Percentiles rank a stretch among this genome's conserved stretches.
Evolutionary conservation across 2,329 filamentous ascomycete species (phyloP).

Genomic region (Pseudogymnoascus sp.): DNA sequence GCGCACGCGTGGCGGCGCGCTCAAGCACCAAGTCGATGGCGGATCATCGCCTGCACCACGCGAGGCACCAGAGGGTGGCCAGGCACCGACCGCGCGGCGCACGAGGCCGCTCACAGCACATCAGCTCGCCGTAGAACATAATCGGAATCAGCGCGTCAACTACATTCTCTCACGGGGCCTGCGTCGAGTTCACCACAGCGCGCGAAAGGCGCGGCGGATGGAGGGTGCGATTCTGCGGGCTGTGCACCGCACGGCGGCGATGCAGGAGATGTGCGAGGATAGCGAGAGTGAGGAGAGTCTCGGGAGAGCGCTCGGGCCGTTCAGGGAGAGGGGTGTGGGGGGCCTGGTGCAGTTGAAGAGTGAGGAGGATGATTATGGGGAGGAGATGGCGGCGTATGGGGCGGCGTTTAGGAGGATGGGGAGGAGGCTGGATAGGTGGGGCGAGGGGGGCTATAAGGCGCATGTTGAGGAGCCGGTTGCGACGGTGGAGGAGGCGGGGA

Average conservation of each 20-base stretch:
- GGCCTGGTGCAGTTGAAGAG: slow-evolving; percentile 53
- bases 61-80: slow-evolving; percentile 27
- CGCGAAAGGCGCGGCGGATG: slow-evolving; percentile 51
- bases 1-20: slow-evolving; percentile 31
- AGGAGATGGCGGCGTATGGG: slow-evolving; percentile 60
- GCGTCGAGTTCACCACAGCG: slow-evolving; percentile 54
- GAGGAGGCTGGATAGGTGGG: slow-evolving; percentile 64
- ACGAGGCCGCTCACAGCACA: slow-evolving; percentile 71
- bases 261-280: slow-evolving; percentile 49
- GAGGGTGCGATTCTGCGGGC: slow-evolving; percentile 61
- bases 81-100: slow-evolving; percentile 42
- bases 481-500: slow-evolving; percentile 26
- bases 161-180: slow-evolving; percentile 71
- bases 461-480: slow-evolving; percentile 27
- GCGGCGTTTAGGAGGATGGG: slow-evolving; percentile 55
- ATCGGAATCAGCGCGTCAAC: slow-evolving; percentile 70
- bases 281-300: slow-evolving; percentile 50
- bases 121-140: slow-evolving; percentile 71
- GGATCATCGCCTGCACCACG: slow-evolving; percentile 48
- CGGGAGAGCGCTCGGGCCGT: slow-evolving; percentile 28
- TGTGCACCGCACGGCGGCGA: slow-evolving; percentile 52
- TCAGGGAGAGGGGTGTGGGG: slow-evolving; percentile 50
- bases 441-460: slow-evolving; percentile 23
- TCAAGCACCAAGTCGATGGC: slow-evolving; percentile 51
- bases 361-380: slow-evolving; percentile 67